Conservation (phyloP, 2,329 filamentous ascomycete species). For the Pseudonectria foliicola region DNA sequence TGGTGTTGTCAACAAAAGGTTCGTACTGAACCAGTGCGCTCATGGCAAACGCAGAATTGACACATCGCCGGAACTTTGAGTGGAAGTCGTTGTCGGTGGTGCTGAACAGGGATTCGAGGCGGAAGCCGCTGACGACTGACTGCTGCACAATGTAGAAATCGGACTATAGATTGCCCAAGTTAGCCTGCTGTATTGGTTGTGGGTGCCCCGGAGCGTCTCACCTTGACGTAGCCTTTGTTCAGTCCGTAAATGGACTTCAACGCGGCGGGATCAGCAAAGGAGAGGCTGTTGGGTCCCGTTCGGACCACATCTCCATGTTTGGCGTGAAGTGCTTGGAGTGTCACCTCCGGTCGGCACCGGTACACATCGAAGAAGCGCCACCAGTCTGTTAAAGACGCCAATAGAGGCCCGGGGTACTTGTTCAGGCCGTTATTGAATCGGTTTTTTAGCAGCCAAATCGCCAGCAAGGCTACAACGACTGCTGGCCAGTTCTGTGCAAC, state of each 20-base stretch:
- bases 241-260: slow-evolving; percentile 73
- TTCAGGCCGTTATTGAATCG: slow-evolving; percentile 50
- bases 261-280: slow-evolving; percentile 66
- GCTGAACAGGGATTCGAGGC: slow-evolving; percentile 67
- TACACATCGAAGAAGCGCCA: slow-evolving; percentile 69
- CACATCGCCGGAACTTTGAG: slow-evolving; percentile 64
- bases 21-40: slow-evolving; percentile 71
- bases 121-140: slow-evolving; percentile 60
- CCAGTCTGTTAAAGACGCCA: slow-evolving; percentile 58
- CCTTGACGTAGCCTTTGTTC: slow-evolving; percentile 76
- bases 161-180: slow-evolving; percentile 53
- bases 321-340: slow-evolving; percentile 60
- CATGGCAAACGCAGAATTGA: slow-evolving; percentile 74
- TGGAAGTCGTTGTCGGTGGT: slow-evolving; percentile 71
- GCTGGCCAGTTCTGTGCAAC: slow-evolving; percentile 12
- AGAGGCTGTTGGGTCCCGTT: slow-evolving; percentile 65
- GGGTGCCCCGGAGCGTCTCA: slow-evolving; percentile 28
- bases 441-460: slow-evolving; percentile 13
- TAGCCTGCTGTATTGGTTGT: too few relatives aligned
- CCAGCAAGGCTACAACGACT: slow-evolving; percentile 3
- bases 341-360: slow-evolving; percentile 55
- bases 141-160: slow-evolving; percentile 78
- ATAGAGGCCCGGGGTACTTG: slow-evolving; percentile 63
- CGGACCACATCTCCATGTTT: slow-evolving; percentile 69
- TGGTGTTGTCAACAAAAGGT: slow-evolving; percentile 70